Evolutionary conservation across 768 basidiomycete species (phyloP).

Genomic region (Exsudoporus frostii): DNA sequence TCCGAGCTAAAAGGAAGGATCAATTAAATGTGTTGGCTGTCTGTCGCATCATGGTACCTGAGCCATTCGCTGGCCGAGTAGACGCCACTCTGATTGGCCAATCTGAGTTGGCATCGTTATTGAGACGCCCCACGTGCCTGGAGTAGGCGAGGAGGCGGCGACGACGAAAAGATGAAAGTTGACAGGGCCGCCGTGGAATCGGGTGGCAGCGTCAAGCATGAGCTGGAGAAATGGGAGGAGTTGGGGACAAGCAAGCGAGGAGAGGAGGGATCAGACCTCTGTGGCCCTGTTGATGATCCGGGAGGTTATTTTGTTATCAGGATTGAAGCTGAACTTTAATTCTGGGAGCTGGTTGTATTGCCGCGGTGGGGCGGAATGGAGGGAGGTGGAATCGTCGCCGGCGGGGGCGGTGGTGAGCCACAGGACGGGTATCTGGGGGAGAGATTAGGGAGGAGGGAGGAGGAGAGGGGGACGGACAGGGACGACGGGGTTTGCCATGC

Average conservation of each 20-base stretch:
- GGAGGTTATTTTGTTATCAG: constrained; percentile 44
- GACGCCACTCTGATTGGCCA: constrained; percentile 39
- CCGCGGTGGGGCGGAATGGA: constrained; percentile 31
- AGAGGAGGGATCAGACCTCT: constrained; percentile 37
- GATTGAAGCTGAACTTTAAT: constrained; percentile 41
- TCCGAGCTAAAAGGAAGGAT: constrained; percentile 39
- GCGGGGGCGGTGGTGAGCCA: constrained; percentile 46
- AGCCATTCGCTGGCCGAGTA: constrained; percentile 42
- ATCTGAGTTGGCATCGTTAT: constrained; percentile 27
- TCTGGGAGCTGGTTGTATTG: constrained; percentile 42
- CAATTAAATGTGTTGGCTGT: constrained; percentile 10
- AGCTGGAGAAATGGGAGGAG: constrained; percentile 13
- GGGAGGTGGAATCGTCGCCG: constrained; percentile 25
- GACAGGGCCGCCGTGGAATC: constrained; percentile 32
- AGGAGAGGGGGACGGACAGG: constrained; percentile 35
- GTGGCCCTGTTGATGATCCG: constrained; percentile 42
- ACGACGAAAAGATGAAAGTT: constrained; percentile 53
- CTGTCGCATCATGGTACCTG: constrained; percentile 36
- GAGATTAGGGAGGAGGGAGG: constrained; percentile 1
- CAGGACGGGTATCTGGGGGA: constrained; percentile 34
- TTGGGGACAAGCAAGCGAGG: neutral
- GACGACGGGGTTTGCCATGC: constrained; percentile 36
- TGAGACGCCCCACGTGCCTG: constrained; percentile 26
- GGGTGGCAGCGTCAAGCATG: constrained; percentile 29
- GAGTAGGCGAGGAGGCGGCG: constrained; percentile 46